Evolutionary conservation across 192 early-diverging fungal species (phyloP).

Genomic region (Entrophospora sp.): DNA sequence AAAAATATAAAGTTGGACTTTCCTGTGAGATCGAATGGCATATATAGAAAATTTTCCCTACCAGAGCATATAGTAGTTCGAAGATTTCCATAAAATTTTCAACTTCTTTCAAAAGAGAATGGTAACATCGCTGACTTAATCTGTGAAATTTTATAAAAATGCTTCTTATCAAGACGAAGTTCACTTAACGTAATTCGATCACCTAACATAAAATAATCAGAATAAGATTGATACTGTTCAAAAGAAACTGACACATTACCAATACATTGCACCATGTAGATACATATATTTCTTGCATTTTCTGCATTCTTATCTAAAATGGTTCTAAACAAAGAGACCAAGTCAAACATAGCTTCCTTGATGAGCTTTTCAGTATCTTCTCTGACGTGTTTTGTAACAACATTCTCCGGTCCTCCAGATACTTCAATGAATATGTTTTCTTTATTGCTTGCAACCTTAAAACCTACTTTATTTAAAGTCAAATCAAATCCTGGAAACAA

Average conservation of each 20-base stretch:
- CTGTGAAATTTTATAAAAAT: conserved; percentile 13
- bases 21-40: not conserved
- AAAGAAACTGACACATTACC: conserved; percentile 16
- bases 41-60: conserved; percentile 8
- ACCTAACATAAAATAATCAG: not conserved
- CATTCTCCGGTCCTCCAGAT: not conserved
- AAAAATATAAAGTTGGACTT: conserved; percentile 5
- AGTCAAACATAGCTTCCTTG: conserved; percentile 13
- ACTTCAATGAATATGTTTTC: not conserved
- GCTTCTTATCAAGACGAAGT: not conserved
- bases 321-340: conserved; percentile 9
- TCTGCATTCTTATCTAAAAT: conserved; percentile 10
- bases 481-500: conserved; percentile 17
- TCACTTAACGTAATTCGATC: conserved; percentile 4
- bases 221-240: conserved; percentile 4
- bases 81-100: conserved; percentile 6
- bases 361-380: not conserved
- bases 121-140: not conserved
- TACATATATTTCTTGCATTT: not conserved
- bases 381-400: not conserved
- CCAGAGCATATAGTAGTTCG: conserved; percentile 16
- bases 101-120: conserved; percentile 15
- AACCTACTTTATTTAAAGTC: not conserved
- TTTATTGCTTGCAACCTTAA: conserved; percentile 6
- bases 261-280: conserved; percentile 13